Evolutionary conservation across 495 filamentous ascomycete species (phyloP), one percentile per base, ranked within the genome.

Genomic region (Cercophora sp.): DNA sequence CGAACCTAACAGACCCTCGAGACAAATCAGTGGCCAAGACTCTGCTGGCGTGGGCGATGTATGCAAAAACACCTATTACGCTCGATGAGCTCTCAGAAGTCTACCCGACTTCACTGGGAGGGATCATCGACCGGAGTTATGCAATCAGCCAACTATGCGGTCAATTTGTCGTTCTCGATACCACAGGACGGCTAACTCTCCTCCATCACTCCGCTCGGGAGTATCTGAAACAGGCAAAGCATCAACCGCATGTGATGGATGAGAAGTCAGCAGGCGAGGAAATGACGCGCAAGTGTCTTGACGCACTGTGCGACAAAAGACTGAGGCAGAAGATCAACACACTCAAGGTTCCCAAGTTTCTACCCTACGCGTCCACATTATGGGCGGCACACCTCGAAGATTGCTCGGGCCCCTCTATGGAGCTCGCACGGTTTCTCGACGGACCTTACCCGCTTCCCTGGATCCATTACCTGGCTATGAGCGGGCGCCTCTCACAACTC

Each of bases 401-500:
- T 3, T 16, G 44, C 27, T 20, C 43, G 2, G 1, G 19, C 32
- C 15, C 9, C 15, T 4, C 35, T 55, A 3, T 19, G 48, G 18
- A 44, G 35, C 44, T 55, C 13, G 43, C 43, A n/a, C 36, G n/a
- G 6, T 55, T 55, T 16, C 35, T 48, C 19, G 36, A 6, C 8
- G 44, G 52, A 2, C 51, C 51, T 2, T 47, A 18, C 46, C 51
- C 52, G 3, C 52, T 55, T 5, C 36, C 35, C 4, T 55, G 44
- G 52, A 43, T 55, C n/a, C 52, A 49, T n/a, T 55, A 55, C 20
- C 13, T 55, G 35, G 43, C 44, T 8, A 55, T 55, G 52, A 48
- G 52, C 19, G 36, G 32, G 5, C 43, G 35, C 8, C 29, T 55
- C 2, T 18, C 52, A 3, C 43, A 49, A 25, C 43, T 55, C 10